Evolutionary conservation across 371 early-diverging fungal species (phyloP).

Genomic region (Nematocida sp.): DNA sequence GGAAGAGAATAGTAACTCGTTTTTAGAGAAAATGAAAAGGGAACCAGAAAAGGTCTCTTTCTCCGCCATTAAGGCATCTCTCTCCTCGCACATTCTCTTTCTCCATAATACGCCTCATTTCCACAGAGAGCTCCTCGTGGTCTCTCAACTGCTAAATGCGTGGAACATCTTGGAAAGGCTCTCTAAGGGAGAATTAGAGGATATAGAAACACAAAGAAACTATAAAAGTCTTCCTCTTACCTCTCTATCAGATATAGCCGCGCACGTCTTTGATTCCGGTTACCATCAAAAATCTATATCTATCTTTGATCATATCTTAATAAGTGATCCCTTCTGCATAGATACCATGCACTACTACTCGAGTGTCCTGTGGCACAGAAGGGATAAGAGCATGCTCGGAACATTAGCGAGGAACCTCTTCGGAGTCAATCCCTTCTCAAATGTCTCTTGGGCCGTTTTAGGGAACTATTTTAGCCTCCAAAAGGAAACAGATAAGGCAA

Average conservation of each 20-base stretch:
- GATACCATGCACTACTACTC: conserved; percentile 65
- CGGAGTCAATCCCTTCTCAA: conserved; percentile 40
- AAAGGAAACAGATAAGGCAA: conserved; percentile 57
- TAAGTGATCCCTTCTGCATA: conserved; percentile 58
- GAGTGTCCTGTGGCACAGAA: conserved; percentile 63
- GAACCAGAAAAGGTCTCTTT: not conserved
- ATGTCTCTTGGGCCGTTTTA: conserved; percentile 63
- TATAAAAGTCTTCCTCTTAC: conserved; percentile 5
- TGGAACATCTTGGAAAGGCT: conserved; percentile 7
- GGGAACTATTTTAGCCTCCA: conserved; percentile 65
- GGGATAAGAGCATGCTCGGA: conserved; percentile 58
- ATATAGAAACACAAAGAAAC: not conserved
- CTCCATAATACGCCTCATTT: not conserved
- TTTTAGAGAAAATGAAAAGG: not conserved
- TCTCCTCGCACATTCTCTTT: not conserved
- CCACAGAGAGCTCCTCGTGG: not conserved
- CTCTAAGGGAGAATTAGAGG: not conserved
- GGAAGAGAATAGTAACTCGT: conserved; percentile 3
- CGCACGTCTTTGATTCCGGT: conserved; percentile 33
- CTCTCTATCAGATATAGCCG: conserved; percentile 14
- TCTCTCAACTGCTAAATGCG: conserved; percentile 2
- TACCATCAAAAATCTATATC: conserved; percentile 27
- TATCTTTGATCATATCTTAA: conserved; percentile 57
- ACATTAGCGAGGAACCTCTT: conserved; percentile 61
- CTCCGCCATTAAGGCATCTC: not conserved